These are phyloP conservation scores for Nothopassalora personata DNA, from an alignment of 2,329 filamentous ascomycete genomes.

Conservation along the genomic window DNA sequence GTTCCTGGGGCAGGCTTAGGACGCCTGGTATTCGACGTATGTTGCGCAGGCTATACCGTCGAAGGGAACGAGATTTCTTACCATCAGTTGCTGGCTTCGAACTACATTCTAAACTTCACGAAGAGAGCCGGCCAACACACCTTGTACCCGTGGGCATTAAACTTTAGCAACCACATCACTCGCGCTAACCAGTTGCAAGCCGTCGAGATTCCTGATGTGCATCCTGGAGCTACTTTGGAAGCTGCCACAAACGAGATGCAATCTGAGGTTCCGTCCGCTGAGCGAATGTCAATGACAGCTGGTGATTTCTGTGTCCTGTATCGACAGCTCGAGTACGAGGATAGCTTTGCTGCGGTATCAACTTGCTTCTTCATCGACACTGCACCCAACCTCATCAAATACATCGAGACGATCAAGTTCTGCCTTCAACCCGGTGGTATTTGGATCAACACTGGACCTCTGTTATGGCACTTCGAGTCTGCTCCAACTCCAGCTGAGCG, in stretches of 20 bases:
- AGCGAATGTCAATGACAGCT: slow-evolving; percentile 85
- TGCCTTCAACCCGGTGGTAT: slow-evolving; percentile 74
- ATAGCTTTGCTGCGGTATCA: slow-evolving; percentile 72
- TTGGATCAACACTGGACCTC: slow-evolving; percentile 82
- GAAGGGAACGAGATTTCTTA: slow-evolving; percentile 96
- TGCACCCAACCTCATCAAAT: slow-evolving; percentile 84
- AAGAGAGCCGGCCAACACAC: slow-evolving; percentile 57
- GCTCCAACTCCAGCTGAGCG: slow-evolving; percentile 49
- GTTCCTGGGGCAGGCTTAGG: slow-evolving; percentile 88
- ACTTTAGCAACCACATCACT: slow-evolving; percentile 77
- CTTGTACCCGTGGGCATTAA: slow-evolving; percentile 79
- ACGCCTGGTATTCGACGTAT: slow-evolving; percentile 82
- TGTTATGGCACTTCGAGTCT: slow-evolving; percentile 94
- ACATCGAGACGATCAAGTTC: slow-evolving; percentile 74
- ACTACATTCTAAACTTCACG: slow-evolving; percentile 67
- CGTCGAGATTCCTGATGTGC: slow-evolving; percentile 72
- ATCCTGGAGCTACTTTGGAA: slow-evolving; percentile 36
- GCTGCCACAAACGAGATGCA: slow-evolving; percentile 22
- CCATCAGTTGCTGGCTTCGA: slow-evolving; percentile 85
- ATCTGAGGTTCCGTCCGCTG: slow-evolving; percentile 39
- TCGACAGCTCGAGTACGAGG: slow-evolving; percentile 55
- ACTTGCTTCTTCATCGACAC: slow-evolving; percentile 97
- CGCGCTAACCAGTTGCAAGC: slow-evolving; percentile 69
- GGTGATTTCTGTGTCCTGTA: slow-evolving; percentile 93
- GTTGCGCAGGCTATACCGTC: slow-evolving; percentile 62